Base-by-base conservation (phyloP, 2,329 filamentous ascomycete genomes). In the Diaporthe destruens region DNA sequence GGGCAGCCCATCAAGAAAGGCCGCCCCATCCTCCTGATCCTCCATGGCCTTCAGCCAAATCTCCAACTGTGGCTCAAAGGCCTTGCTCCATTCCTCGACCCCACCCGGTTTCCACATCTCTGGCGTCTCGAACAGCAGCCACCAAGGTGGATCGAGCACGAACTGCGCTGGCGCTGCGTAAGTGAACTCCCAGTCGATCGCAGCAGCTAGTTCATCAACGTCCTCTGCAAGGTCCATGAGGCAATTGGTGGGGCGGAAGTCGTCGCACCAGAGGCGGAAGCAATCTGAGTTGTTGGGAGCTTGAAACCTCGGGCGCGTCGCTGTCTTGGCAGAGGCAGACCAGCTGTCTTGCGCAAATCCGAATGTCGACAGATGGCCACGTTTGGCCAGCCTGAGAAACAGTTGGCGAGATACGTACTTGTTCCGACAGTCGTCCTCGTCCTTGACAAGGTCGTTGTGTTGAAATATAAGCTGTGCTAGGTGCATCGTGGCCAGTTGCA, bases 141-240 rank as follows among this genome's bases (percentile, higher is more conserved):
- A 83, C 80, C 79, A 82, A 2, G 81, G 81, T 5, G 79, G 78
- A 39, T 80, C 77, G 39, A 77, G 74, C 16, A 56, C 49, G 49
- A 82, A 82, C n/a, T 75, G 47, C n/a, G 47, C 65, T 0, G 80
- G 80, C 0, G 76, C 81, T 5, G 67, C 76, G 71, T 82, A 82
- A 1, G 79, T 71, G 67, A 80, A 82, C 73, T 79, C 78, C 80
- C 78, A 80, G 69, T 81, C 77, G 39, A 82, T 79, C 29, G 77
- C 71, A 0, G 76, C 79, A 12, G 76, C 72, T 8, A 81, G 72
- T 0, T 76, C 32, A 6, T 76, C 32, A 6, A 79, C 47, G n/a
- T 51, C n/a, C 47, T 49, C 44, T 72, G 2, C 74, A 6, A 23
- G 8, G 8, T 49, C 44, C 20, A 49, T 7, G 7, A 49, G 44